A percentile compares a stretch with the other conserved stretches of the same genome.
These are phyloP conservation scores for Boletus pseudo-olivaceus DNA, from an alignment of 768 basidiomycete species.

Conservation along the genomic window DNA sequence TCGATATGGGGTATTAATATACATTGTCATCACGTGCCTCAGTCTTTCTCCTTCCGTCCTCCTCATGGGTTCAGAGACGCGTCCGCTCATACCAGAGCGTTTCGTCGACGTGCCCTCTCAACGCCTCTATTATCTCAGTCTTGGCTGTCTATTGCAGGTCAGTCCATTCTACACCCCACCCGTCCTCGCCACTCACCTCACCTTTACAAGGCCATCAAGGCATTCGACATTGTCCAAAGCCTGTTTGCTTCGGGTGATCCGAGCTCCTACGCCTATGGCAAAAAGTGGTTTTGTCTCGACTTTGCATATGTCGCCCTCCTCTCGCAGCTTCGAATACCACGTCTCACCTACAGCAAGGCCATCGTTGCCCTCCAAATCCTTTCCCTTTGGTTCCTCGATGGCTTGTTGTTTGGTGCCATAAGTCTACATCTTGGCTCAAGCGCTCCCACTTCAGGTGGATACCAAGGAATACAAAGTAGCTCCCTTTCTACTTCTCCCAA, in stretches of 20 bases:
- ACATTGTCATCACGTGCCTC: constrained; percentile 17
- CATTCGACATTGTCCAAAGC: constrained; percentile 62
- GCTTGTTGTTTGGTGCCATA: constrained; percentile 69
- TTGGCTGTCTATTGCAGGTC: constrained; percentile 77
- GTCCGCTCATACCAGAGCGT: constrained; percentile 67
- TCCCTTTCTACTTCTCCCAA: neutral
- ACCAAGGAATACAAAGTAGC: constrained; percentile 34
- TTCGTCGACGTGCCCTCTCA: constrained; percentile 76
- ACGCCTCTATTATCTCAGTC: constrained; percentile 71
- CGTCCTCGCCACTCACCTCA: neutral
- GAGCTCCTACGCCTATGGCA: constrained; percentile 44
- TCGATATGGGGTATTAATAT: neutral
- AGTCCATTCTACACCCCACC: neutral
- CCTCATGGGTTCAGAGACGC: constrained; percentile 15
- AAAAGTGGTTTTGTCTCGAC: constrained; percentile 74
- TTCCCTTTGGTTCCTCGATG: constrained; percentile 60
- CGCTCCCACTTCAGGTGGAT: constrained; percentile 5
- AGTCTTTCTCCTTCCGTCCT: neutral
- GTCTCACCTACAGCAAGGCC: constrained; percentile 63
- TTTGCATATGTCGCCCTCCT: constrained; percentile 56
- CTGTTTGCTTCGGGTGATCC: constrained; percentile 44
- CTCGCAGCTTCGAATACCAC: constrained; percentile 67
- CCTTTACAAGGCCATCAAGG: constrained; percentile 62
- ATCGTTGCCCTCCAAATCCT: constrained; percentile 61
- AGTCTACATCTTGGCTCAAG: constrained; percentile 48